A percentile compares a stretch with the other conserved stretches of the same genome.
phyloP scores from a whole-genome alignment of 768 basidiomycete species.

The Daedalea quercina region DNA sequence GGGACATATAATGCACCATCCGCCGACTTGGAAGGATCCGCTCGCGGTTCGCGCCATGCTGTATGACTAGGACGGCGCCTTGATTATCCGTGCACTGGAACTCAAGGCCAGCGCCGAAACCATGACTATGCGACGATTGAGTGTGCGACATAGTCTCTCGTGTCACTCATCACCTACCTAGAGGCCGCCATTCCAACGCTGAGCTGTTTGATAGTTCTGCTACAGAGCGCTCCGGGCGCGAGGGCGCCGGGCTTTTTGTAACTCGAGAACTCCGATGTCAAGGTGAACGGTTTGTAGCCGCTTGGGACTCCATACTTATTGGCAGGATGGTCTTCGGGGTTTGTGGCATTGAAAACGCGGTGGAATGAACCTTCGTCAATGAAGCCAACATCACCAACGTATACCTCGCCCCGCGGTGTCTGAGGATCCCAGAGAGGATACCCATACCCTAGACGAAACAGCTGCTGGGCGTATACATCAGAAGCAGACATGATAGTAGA shows the following conservation, averaged over 20 bases:
- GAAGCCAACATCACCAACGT: slow-evolving; percentile 15
- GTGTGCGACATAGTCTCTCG: not conserved
- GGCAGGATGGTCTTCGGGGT: slow-evolving; percentile 1
- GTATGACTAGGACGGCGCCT: slow-evolving; percentile 10
- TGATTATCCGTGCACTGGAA: slow-evolving; percentile 10
- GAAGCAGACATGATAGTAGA: not conserved
- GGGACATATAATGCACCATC: slow-evolving; percentile 9
- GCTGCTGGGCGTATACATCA: slow-evolving; percentile 11
- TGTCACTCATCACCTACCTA: not conserved
- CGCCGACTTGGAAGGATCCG: slow-evolving; percentile 5
- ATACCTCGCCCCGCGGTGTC: slow-evolving; percentile 7
- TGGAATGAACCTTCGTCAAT: slow-evolving; percentile 11
- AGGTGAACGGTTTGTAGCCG: slow-evolving; percentile 3
- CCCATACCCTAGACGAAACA: slow-evolving; percentile 6
- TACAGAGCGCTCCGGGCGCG: slow-evolving; percentile 2
- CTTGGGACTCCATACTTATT: slow-evolving; percentile 7
- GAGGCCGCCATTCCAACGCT: not conserved
- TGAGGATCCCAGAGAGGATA: slow-evolving; percentile 15
- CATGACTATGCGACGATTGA: not conserved
- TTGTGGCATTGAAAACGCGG: slow-evolving; percentile 16
- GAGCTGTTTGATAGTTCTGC: slow-evolving; percentile 1
- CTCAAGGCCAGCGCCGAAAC: not conserved
- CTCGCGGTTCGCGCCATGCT: not conserved
- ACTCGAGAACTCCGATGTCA: not conserved
- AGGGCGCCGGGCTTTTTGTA: not conserved